Evolutionary conservation across 371 early-diverging fungal species (phyloP).

Genomic region (Mucor circinelloides): DNA sequence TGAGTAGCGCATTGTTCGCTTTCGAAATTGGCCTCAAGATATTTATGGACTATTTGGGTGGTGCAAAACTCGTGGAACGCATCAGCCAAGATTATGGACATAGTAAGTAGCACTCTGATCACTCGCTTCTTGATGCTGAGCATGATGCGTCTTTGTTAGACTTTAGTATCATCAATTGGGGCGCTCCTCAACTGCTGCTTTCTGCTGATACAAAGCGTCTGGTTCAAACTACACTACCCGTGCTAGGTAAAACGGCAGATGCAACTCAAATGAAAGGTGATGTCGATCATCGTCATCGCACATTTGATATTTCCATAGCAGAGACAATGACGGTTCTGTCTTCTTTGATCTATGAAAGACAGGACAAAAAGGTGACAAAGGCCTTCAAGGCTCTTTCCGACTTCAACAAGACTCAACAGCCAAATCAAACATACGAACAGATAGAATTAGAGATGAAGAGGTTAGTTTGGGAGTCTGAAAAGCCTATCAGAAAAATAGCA

Average conservation of each 20-base stretch:
- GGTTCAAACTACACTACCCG: constrained; percentile 21
- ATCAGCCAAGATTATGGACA: constrained; percentile 28
- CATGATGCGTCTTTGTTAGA: constrained; percentile 10
- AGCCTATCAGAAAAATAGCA: constrained; percentile 25
- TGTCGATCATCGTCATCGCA: constrained; percentile 18
- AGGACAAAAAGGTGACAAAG: constrained; percentile 40
- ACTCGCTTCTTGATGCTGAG: background rate
- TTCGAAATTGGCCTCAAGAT: constrained; percentile 33
- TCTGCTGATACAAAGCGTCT: constrained; percentile 16
- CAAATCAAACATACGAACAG: background rate
- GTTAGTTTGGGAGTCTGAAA: constrained; percentile 35
- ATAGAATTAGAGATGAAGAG: constrained; percentile 14
- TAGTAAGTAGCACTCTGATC: background rate
- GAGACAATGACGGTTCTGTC: constrained; percentile 29
- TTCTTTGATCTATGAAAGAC: constrained; percentile 48
- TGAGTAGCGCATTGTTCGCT: constrained; percentile 22
- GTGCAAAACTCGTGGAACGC: constrained; percentile 21
- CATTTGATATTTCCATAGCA: constrained; percentile 40
- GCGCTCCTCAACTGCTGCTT: constrained; percentile 27
- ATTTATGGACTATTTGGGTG: constrained; percentile 38
- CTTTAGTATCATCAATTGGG: constrained; percentile 42
- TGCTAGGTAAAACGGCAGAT: constrained; percentile 15
- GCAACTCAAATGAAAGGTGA: background rate
- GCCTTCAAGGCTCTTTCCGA: constrained; percentile 18
- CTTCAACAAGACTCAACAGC: background rate